These are phyloP conservation scores for Geotrichum aggregatum DNA, from an alignment of 1,139 yeast genomes.

Conservation along the genomic window DNA sequence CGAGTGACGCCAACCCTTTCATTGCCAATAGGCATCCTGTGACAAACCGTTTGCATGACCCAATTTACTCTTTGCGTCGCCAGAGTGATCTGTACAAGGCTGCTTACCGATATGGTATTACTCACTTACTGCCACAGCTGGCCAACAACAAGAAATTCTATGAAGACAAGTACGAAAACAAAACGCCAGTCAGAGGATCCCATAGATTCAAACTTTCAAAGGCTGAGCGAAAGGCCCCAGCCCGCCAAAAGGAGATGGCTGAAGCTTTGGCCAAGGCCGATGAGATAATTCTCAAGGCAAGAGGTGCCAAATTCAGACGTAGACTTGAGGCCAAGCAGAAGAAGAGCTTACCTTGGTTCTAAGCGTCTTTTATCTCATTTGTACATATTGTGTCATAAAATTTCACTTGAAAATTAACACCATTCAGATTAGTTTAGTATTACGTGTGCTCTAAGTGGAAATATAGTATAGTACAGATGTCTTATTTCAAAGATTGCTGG, in stretches of 20 bases:
- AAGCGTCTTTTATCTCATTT: constrained; percentile 3
- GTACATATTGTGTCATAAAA: constrained; percentile 7
- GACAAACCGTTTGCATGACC: constrained; percentile 70
- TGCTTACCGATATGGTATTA: constrained; percentile 76
- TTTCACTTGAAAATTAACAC: not conserved
- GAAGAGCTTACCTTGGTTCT: constrained; percentile 22
- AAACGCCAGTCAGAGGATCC: constrained; percentile 74
- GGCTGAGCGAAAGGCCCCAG: constrained; percentile 68
- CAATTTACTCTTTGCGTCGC: constrained; percentile 75
- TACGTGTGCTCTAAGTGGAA: not conserved
- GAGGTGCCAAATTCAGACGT: constrained; percentile 45
- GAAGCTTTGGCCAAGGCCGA: constrained; percentile 73
- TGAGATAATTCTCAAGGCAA: constrained; percentile 58
- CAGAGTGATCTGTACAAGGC: constrained; percentile 81
- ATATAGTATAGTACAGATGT: too few relatives aligned
- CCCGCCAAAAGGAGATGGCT: constrained; percentile 53
- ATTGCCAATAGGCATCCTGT: constrained; percentile 79
- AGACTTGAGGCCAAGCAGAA: constrained; percentile 30
- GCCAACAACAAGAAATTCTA: constrained; percentile 66
- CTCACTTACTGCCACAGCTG: constrained; percentile 72
- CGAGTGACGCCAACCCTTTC: constrained; percentile 80
- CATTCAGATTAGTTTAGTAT: not conserved
- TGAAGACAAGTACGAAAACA: constrained; percentile 68
- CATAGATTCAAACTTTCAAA: constrained; percentile 73
- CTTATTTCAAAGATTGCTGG: not conserved